A percentile compares a stretch with the other conserved stretches of the same genome.
phyloP scores from a whole-genome alignment of 2,329 filamentous ascomycete genomes.

The Penicillium sp. region DNA sequence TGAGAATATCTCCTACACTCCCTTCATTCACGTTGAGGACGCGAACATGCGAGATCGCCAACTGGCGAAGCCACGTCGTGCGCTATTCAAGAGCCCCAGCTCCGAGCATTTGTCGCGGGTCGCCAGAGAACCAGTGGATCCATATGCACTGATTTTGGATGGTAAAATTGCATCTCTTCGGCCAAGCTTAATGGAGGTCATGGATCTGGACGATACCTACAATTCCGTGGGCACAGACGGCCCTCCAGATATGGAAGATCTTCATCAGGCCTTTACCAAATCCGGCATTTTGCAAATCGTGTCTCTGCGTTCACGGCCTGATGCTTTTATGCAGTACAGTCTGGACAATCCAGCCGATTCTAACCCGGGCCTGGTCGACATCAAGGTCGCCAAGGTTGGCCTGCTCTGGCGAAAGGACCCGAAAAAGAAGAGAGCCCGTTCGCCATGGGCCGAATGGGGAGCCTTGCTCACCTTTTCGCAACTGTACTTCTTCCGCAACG shows the following conservation, averaged over 20 bases:
- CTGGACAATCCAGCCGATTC: conserved; percentile 78
- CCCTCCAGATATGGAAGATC: conserved; percentile 69
- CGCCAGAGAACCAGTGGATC: conserved; percentile 81
- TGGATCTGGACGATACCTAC: conserved; percentile 88
- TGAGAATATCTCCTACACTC: conserved; percentile 96
- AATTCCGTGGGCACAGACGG: conserved; percentile 72
- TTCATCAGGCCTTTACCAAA: conserved; percentile 84
- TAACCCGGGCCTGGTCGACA: conserved; percentile 88
- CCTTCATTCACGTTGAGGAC: conserved; percentile 96
- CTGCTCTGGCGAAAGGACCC: conserved; percentile 88
- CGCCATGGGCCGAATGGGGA: conserved; percentile 98
- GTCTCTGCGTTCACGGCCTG: conserved; percentile 83
- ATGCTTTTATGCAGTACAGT: conserved; percentile 90
- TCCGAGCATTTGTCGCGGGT: conserved; percentile 60
- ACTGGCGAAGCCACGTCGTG: conserved; percentile 65
- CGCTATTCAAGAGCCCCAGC: conserved; percentile 60
- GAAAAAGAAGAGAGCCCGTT: conserved; percentile 89
- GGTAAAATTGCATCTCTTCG: conserved; percentile 75
- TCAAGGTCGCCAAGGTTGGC: conserved; percentile 95
- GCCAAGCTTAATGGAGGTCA: conserved; percentile 83
- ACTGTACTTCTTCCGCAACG: conserved; percentile 92
- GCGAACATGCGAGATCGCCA: conserved; percentile 67
- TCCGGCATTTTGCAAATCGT: conserved; percentile 92
- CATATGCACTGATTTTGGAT: conserved; percentile 90
- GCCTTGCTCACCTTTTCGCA: conserved; percentile 94